Evolutionary conservation across 768 basidiomycete genomes (phyloP), one percentile per base, ranked within the genome.

Genomic region (Lactifluus volemus): DNA sequence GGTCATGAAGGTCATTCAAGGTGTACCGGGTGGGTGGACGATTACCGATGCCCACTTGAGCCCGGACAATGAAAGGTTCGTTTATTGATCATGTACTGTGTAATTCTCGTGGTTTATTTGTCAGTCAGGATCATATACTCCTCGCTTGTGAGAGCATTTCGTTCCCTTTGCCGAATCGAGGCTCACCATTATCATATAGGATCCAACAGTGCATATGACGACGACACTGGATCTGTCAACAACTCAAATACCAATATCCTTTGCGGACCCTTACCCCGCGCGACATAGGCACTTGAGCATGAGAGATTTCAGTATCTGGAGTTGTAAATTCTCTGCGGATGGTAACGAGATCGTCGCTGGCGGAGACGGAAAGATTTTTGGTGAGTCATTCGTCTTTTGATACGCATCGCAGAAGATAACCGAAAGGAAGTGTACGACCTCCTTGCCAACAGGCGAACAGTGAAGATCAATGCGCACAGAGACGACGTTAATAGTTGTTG

Each of bases 401-500:
- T 17, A 19, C 11, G 14, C 8, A 21, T 17, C 7, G 49, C 15
- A 38, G 30, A 12, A 32, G n/a, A 21, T 19, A 8, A 50, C 55
- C 60, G 14, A 3, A 21, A 10, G 2, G 1, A 67, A 93, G 94
- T 98, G 2, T 98, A 98, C 69, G 97, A 99, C 74, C 81, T 99
- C 49, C 73, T 92, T 61, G 84, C 88, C 5, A 79, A 90, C 66
- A 77, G 79, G 64, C 79, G 92, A 62, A 87, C 88, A 0, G 85
- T 98, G 30, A 89, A 86, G 67, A 93, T 99, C 17, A 66, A 73
- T n/a, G 97, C 92, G 0, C 97, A 99, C 69, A 70, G 74, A 1
- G 87, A 92, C 70, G 97, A 99, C 70, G 89, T 98, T 45, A 99
- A 99, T 68, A 91, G 92, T 69, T 85, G 94, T 73, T 93, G 90